These are phyloP conservation scores for Debaryomyces hansenii DNA, from an alignment of 805 yeast genomes.

Conservation along the genomic window DNA sequence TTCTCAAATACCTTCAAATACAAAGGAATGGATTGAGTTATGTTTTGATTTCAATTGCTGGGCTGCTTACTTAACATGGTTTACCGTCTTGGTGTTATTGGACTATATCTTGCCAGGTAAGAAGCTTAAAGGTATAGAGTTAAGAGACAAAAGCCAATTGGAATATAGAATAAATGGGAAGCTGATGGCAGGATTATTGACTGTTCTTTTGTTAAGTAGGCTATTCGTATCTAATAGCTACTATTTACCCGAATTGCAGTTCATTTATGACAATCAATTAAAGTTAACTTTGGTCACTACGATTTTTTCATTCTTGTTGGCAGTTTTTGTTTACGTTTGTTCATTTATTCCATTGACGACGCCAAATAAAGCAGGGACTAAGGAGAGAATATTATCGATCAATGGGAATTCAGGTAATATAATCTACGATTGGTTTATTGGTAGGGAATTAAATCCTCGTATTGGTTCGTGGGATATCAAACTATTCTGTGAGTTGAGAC, in stretches of 20 bases:
- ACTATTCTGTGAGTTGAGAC: slow-evolving; percentile 89
- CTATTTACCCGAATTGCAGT: slow-evolving; percentile 75
- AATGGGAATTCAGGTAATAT: slow-evolving; percentile 83
- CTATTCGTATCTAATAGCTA: slow-evolving; percentile 47
- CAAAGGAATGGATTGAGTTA: slow-evolving; percentile 20
- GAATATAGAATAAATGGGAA: slow-evolving; percentile 82
- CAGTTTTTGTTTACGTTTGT: slow-evolving; percentile 61
- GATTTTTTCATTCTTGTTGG: slow-evolving; percentile 61
- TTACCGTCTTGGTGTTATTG: slow-evolving; percentile 57
- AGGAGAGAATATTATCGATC: slow-evolving; percentile 71
- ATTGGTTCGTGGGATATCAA: slow-evolving; percentile 84
- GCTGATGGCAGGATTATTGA: slow-evolving; percentile 45
- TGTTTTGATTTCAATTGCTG: slow-evolving; percentile 53
- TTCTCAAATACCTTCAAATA: slow-evolving; percentile 31
- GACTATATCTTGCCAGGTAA: slow-evolving; percentile 65
- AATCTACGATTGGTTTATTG: slow-evolving; percentile 93
- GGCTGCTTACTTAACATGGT: slow-evolving; percentile 73
- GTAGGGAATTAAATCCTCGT: slow-evolving; percentile 93
- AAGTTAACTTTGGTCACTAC: slow-evolving; percentile 64
- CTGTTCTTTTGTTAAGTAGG: slow-evolving; percentile 49
- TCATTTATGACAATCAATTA: slow-evolving; percentile 65
- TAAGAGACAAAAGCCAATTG: slow-evolving; percentile 76
- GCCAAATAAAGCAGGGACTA: slow-evolving; percentile 53
- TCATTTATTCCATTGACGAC: slow-evolving; percentile 63
- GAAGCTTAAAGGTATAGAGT: slow-evolving; percentile 57